phyloP scores from a whole-genome alignment of 305 asterid species.

The Coffea humblotiana region DNA sequence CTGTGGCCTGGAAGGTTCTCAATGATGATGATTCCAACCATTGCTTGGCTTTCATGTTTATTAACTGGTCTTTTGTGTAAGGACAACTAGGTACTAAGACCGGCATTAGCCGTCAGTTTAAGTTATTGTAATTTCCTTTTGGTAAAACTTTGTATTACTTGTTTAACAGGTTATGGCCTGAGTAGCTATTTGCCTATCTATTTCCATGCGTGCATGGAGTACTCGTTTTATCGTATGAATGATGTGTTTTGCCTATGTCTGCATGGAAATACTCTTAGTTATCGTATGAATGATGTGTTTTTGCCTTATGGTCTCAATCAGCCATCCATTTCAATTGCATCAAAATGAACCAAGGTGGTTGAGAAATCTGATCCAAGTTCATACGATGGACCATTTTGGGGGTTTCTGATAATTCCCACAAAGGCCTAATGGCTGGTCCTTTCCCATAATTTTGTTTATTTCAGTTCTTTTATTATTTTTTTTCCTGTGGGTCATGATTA shows the following conservation, averaged over 20 bases:
- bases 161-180: not conserved
- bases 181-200: not conserved
- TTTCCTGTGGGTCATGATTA: not conserved
- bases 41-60: slow-evolving; percentile 93
- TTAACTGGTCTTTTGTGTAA: slow-evolving; percentile 94
- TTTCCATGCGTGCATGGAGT: slow-evolving; percentile 10
- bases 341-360: not conserved
- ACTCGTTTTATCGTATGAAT: not conserved
- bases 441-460: not conserved
- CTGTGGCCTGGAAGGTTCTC: slow-evolving; percentile 85
- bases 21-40: slow-evolving; percentile 79
- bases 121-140: slow-evolving; percentile 19
- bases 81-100: slow-evolving; percentile 7
- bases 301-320: not conserved
- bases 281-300: not conserved
- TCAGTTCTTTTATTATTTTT: not conserved
- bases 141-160: slow-evolving; percentile 25
- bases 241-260: not conserved
- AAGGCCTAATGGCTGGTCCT: not conserved
- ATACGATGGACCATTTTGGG: not conserved
- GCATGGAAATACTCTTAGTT: not conserved
- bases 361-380: not conserved
- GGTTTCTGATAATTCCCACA: not conserved
- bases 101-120: slow-evolving; percentile 8
- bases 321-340: not conserved